These are phyloP conservation scores for Crithidia sp. DNA, from an alignment of 208 protist species.

Conservation along the genomic window DNA sequence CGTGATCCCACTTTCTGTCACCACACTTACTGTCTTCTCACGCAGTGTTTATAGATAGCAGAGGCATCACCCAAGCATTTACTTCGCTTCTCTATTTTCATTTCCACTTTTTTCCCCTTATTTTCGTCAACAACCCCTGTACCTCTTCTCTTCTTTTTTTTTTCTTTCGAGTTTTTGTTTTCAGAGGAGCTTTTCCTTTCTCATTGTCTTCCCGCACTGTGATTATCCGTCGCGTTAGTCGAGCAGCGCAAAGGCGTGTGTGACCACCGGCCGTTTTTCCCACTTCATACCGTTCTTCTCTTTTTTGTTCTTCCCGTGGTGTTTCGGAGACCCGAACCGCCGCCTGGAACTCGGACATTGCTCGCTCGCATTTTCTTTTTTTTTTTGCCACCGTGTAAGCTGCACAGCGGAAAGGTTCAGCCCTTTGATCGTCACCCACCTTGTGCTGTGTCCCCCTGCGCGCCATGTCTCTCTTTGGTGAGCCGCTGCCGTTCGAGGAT, in stretches of 20 bases:
- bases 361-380: no score
- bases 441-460: neutral
- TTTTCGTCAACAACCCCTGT: no score
- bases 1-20: neutral
- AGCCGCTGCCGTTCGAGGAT: conserved; percentile 85
- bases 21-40: neutral
- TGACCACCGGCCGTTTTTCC: no score
- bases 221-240: neutral
- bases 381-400: no score
- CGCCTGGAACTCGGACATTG: no score
- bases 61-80: neutral
- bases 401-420: no score
- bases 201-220: conserved; percentile 8
- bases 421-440: neutral
- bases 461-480: conserved; percentile 86
- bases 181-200: neutral
- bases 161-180: neutral
- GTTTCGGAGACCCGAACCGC: no score
- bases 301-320: no score
- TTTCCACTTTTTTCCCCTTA: no score
- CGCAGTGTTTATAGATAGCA: conserved; percentile 5
- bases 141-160: conserved; percentile 12
- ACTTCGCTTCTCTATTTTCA: no score
- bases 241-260: no score
- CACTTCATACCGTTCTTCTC: no score